A percentile compares a stretch with the other conserved stretches of the same genome.
Conservation (phyloP, 1,284 basidiomycete species). For the Agroathelia rolfsii region DNA sequence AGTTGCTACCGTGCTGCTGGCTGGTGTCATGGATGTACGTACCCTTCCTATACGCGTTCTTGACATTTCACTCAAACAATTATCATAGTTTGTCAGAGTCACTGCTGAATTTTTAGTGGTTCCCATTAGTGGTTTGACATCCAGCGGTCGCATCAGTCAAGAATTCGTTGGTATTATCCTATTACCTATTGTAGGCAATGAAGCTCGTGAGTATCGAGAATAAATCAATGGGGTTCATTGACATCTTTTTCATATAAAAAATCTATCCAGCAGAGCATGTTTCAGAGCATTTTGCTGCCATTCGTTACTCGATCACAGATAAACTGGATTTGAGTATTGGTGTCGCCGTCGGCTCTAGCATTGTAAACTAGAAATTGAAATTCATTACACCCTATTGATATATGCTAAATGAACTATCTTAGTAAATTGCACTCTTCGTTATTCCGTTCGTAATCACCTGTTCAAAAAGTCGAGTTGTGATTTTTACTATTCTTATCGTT, state of each 20-base stretch:
- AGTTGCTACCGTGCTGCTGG: slow-evolving; percentile 46
- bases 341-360: slow-evolving; percentile 84
- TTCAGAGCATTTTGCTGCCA: slow-evolving; percentile 67
- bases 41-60: background rate
- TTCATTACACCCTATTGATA: background rate
- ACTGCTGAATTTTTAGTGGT: slow-evolving; percentile 80
- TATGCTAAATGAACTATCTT: slow-evolving; percentile 7
- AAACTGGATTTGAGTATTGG: slow-evolving; percentile 65
- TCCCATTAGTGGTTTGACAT: slow-evolving; percentile 62
- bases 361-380: slow-evolving; percentile 34
- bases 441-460: slow-evolving; percentile 54
- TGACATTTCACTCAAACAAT: background rate
- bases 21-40: slow-evolving; percentile 56
- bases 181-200: slow-evolving; percentile 76
- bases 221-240: background rate
- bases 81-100: slow-evolving; percentile 45
- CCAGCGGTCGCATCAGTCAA: slow-evolving; percentile 42
- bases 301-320: slow-evolving; percentile 77
- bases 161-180: slow-evolving; percentile 83
- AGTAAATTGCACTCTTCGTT: slow-evolving; percentile 88
- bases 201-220: slow-evolving; percentile 46
- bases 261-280: background rate
- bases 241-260: slow-evolving; percentile 27
- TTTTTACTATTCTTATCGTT: slow-evolving; percentile 5
- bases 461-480: no score